Base-by-base conservation (phyloP, 805 yeast genomes). In the Pichia paraexigua region DNA sequence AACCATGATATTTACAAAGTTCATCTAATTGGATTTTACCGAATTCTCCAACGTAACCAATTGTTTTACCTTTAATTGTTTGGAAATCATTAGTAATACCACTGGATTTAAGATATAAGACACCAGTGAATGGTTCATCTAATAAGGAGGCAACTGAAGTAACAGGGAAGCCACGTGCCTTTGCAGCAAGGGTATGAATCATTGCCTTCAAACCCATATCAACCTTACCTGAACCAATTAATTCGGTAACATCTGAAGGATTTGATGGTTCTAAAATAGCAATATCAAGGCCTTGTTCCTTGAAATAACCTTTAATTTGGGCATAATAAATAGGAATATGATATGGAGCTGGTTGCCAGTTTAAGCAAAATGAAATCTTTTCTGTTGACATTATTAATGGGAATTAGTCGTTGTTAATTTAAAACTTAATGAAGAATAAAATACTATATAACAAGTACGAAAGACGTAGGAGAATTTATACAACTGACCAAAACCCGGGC, bases 131-230 rank as follows among this genome's bases (percentile, higher is more conserved):
- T 10, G 82, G 83, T 58, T 78, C 82, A 57, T 78, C 82, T 53
- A 78, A 67, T 46, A 78, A 64, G 5, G 81, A 76, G 2, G 77
- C 82, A 47, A 78, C 72, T 17, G 82, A 75, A 21, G 81, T 78
- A 22, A 78, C 80, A 28, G 79, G 79, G 60, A 68, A 78, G 11
- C 81, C 81, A 54, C 82, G 71, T 13, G 82, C 82, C 60, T 77
- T 77, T 24, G 81, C 82, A 49, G 82, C 82, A 53, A 78, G 65
- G 6, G 82, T 78, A 58, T 78, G 82, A 57, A 78, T 77, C 82
- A 78, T 78, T 43, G 82, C 82, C 61, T 78, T 78, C 55, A 78
- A 67, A 15, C 82, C 82, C 79, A 78, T 75, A 64, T 78, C 82
- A 46, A 76, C 69, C 55, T 78, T 78, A 30, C 82, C 82, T 1